phyloP scores from a whole-genome alignment of 2,329 filamentous ascomycete species.

The Westerdykella ornata region DNA sequence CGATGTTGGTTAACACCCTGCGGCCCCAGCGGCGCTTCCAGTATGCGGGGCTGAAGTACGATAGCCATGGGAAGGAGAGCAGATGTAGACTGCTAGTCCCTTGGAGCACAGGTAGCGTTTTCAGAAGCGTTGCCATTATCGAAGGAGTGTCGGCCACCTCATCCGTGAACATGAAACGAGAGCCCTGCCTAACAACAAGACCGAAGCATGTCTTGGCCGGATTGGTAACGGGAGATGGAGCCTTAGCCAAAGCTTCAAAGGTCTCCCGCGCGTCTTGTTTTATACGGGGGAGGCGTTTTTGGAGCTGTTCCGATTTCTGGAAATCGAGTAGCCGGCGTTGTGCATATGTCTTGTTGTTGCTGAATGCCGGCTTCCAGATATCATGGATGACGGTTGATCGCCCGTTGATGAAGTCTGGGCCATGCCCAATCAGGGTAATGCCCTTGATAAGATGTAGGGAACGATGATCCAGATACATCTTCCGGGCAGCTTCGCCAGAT shows the following conservation, averaged over 20 bases:
- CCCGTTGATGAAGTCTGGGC: constrained; percentile 2
- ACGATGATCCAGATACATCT: constrained; percentile 21
- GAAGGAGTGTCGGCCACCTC: constrained; percentile 48
- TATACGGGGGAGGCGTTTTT: constrained; percentile 37
- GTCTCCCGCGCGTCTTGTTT: constrained; percentile 36
- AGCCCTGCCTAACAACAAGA: constrained; percentile 52
- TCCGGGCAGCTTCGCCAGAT: constrained; percentile 39
- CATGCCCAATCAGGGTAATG: constrained; percentile 3
- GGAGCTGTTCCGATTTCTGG: constrained; percentile 24
- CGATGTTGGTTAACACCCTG: constrained; percentile 44
- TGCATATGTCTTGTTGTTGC: not conserved
- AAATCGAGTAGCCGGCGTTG: constrained; percentile 15
- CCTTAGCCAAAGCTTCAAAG: constrained; percentile 35
- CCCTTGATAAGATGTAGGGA: not conserved
- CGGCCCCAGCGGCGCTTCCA: constrained; percentile 43
- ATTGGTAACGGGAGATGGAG: constrained; percentile 39
- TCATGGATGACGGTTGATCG: not conserved
- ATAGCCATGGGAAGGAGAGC: constrained; percentile 30
- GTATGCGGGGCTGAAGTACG: constrained; percentile 32
- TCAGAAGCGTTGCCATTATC: constrained; percentile 40
- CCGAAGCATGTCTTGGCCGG: constrained; percentile 51
- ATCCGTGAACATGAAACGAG: constrained; percentile 49
- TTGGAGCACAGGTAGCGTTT: constrained; percentile 47
- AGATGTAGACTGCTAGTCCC: constrained; percentile 19
- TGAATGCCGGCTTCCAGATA: not conserved